Conservation (phyloP, 2,329 filamentous ascomycete species). For the Bipolaris zeicola region DNA sequence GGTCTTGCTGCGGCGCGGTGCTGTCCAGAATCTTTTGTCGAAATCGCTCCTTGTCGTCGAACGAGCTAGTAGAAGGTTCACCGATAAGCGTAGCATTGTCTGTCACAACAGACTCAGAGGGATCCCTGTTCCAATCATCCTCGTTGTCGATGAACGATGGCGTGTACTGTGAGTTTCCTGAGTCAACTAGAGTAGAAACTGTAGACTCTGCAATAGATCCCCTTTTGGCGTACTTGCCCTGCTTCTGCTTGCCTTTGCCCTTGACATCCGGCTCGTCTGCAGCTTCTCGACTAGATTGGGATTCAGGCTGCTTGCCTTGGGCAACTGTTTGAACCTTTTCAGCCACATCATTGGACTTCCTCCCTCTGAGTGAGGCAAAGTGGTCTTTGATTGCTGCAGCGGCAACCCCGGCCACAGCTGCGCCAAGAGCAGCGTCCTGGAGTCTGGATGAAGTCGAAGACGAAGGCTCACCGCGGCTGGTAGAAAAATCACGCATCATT, state of each 20-base stretch:
- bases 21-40: slow-evolving; percentile 37
- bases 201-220: slow-evolving; percentile 17
- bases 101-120: slow-evolving; percentile 30
- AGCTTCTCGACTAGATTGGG: slow-evolving; percentile 11
- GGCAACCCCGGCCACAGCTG: slow-evolving; percentile 33
- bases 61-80: slow-evolving; percentile 24
- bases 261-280: slow-evolving; percentile 20
- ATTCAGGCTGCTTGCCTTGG: slow-evolving; percentile 14
- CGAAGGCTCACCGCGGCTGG: slow-evolving; percentile 18
- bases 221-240: slow-evolving; percentile 41
- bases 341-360: slow-evolving; percentile 23
- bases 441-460: slow-evolving; percentile 32
- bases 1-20: slow-evolving; percentile 25
- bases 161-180: slow-evolving; percentile 18
- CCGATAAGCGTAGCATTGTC: slow-evolving; percentile 43
- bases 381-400: slow-evolving; percentile 24
- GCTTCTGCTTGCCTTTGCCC: slow-evolving; percentile 32
- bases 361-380: slow-evolving; percentile 22
- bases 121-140: slow-evolving; percentile 38
- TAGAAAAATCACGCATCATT: slow-evolving; percentile 25
- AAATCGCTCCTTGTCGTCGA: slow-evolving; percentile 25
- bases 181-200: slow-evolving; percentile 5
- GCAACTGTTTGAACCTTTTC: slow-evolving; percentile 11
- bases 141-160: slow-evolving; percentile 41
- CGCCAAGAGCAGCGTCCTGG: slow-evolving; percentile 37